A percentile compares a stretch with the other conserved stretches of the same genome.
These are phyloP conservation scores for Chlamydomonas applanata DNA, from an alignment of 139 green algal genomes.

Conservation along the genomic window DNA sequence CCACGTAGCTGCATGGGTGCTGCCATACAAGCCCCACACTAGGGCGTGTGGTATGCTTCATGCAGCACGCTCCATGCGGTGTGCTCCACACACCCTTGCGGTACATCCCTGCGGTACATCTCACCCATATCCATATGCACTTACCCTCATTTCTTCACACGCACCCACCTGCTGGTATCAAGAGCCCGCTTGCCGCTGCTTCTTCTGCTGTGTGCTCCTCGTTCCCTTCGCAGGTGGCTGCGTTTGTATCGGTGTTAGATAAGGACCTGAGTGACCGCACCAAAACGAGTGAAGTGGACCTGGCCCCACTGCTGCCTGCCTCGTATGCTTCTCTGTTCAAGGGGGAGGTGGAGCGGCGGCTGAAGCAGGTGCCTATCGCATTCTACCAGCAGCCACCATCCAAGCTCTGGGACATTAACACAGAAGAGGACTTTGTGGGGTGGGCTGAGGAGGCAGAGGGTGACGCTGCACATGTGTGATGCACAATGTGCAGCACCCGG, in stretches of 20 bases:
- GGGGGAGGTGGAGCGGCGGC: slow-evolving; percentile 53
- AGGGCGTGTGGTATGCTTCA: no score
- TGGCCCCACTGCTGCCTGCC: slow-evolving; percentile 51
- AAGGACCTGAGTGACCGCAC: slow-evolving; percentile 79
- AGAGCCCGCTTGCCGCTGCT: not conserved
- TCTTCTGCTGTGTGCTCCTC: not conserved
- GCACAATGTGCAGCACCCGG: no score
- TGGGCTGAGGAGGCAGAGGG: slow-evolving; percentile 16
- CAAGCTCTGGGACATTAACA: slow-evolving; percentile 40
- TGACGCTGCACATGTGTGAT: no score
- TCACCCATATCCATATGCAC: no score
- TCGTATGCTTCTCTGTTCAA: slow-evolving; percentile 74
- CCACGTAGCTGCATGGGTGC: no score
- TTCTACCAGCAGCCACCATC: slow-evolving; percentile 48
- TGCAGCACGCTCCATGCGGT: no score
- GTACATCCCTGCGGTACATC: no score
- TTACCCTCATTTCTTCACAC: no score
- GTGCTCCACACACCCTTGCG: no score
- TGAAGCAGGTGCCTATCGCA: slow-evolving; percentile 66
- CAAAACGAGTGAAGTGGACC: slow-evolving; percentile 79
- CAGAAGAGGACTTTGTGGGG: slow-evolving; percentile 31
- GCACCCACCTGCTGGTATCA: no score
- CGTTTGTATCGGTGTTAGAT: slow-evolving; percentile 69
- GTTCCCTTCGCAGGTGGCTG: slow-evolving; percentile 56
- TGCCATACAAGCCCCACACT: no score